These are phyloP conservation scores for Pharus latifolius DNA, from an alignment of 176 grass and related monocot genomes.

Conservation along the genomic window DNA sequence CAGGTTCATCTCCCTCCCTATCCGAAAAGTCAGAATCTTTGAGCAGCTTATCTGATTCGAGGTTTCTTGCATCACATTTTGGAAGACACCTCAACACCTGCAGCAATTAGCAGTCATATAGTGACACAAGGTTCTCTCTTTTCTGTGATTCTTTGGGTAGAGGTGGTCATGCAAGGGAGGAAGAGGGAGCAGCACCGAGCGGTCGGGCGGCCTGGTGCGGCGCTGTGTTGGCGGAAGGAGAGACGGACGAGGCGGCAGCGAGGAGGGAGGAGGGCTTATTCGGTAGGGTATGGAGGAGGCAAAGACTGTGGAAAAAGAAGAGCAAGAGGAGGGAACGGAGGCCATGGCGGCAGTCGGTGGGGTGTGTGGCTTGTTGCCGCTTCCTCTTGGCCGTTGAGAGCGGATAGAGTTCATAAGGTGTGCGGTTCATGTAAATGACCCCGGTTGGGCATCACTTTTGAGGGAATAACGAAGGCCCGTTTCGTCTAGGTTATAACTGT, in stretches of 20 bases:
- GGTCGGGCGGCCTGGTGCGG: neutral
- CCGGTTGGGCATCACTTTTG: neutral
- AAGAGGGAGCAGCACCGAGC: conserved; percentile 3
- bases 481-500: no score
- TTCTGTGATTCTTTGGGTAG: neutral
- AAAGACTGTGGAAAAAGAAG: conserved; percentile 19
- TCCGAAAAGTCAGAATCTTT: neutral
- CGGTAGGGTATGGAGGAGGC: neutral
- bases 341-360: conserved; percentile 23
- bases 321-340: neutral
- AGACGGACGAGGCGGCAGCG: neutral
- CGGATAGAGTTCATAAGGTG: conserved; percentile 23
- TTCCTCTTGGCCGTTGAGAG: conserved; percentile 23
- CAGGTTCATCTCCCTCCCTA: neutral
- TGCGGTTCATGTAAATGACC: neutral
- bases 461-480: no score
- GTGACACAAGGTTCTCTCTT: neutral
- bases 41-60: neutral
- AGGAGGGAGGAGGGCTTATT: no score
- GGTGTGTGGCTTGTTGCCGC: neutral
- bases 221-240: neutral
- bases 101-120: neutral
- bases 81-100: conserved; percentile 18
- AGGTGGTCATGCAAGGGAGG: neutral
- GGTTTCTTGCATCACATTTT: no score